Base-by-base conservation (phyloP, 1,139 yeast species). In the Cylindricascospora bacillispora region DNA sequence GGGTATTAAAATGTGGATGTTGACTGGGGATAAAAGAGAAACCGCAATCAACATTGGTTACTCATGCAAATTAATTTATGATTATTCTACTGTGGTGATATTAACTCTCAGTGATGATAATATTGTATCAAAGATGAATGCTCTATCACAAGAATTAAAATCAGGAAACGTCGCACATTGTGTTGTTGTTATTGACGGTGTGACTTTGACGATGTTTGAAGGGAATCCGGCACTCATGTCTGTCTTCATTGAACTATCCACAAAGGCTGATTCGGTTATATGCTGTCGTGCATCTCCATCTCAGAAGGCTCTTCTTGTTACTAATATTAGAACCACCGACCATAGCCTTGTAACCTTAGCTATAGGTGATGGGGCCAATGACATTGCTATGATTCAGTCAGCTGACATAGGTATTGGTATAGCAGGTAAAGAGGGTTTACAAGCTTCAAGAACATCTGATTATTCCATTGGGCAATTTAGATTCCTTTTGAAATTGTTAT, bases 311-410 rank as follows among this genome's bases (percentile, higher is more conserved):
- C 64, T 70, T 24, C 77, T 92, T 82, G 97, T 89, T 2, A 59
- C 71, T 22, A 68, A 77, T 15, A 83, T 92, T 11, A 67, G 97
- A 31, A 61, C 65, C 17, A 59, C 78, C 38, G 69, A 77, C 41
- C 73, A 65, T 31, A 59, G 62, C 6, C 64, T 81, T 17, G 95
- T 89, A 5, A 83, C 95, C 0, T 63, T 92, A 37, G 98, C 98
- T 0, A 82, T 92, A 49, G 99, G 98, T n/a, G 99, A 89, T 59
- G 99, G 99, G 44, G 98, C 99, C 1, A 89, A 89, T 51, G 99
- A 89, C 55, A 85, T 89, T 53, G 97, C 98, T 2, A 89, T 89
- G 99, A 89, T 89, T 39, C 97, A 89, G 59, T 80, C 93, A 49
- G 99, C 98, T 0, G 97, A 89, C 56, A 86, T 89, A 34, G 99